Evolutionary conservation across 192 early-diverging fungal genomes (phyloP), one percentile per base, ranked within the genome.

Genomic region (Mycoemilia scoparia): DNA sequence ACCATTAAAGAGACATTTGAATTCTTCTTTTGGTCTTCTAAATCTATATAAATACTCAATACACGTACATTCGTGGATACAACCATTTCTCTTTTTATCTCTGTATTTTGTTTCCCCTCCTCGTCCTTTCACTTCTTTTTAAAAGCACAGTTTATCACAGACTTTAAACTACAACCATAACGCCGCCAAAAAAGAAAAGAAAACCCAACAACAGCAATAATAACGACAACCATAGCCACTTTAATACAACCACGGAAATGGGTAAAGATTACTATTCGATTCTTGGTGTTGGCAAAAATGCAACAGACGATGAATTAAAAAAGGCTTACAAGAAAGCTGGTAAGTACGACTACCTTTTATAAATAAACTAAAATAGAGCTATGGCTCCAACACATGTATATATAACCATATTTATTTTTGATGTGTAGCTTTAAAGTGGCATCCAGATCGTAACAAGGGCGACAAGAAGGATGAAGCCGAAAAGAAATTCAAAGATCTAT

Each of bases 261-360:
- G 71, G 84, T 34, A 96, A 96, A 51, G 90, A 98, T 51, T 96
- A 91, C 46, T 98, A 98, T 60, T 76, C 89, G 55, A 80, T 95
- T 38, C 51, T 98, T 11, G 84, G 76, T 7, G 52, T 91, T 13
- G 18, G 54, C 7, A 79, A 78, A 50, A 57, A 66, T 27, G 82
- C 87, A 7, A 52, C 53, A 16, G 89, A 95, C 11, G 70, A 69
- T 13, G 78, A 76, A 24, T 76, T 86, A 43, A 82, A 82, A 43
- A 79, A 79, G 59, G 81, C 81, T 8, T 85, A 85, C 40, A 66
- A 74, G 47, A 82, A 76, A 42, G 49, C n/a, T n/a, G n/a, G n/a
- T n/a, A n/a, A n/a, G n/a, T n/a, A n/a, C n/a, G n/a, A n/a, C n/a
- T n/a, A n/a, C n/a, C n/a, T n/a, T n/a, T n/a, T n/a, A n/a, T n/a